These are phyloP conservation scores for Margaritispora aquatica DNA, from an alignment of 495 filamentous ascomycete species.

Conservation along the genomic window DNA sequence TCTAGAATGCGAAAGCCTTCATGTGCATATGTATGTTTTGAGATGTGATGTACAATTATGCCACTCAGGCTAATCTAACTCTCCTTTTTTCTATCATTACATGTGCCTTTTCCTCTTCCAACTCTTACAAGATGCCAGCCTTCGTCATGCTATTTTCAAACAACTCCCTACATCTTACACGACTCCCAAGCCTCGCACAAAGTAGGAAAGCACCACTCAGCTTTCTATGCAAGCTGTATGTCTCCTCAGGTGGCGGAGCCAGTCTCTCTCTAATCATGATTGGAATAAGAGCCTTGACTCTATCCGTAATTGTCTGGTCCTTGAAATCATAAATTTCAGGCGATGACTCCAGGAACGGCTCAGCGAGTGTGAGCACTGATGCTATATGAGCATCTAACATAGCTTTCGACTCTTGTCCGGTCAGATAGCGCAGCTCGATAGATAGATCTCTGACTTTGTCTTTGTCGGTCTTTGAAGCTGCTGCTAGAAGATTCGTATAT, in stretches of 20 bases:
- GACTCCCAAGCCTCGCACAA: conserved; percentile 78
- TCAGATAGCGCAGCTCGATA: conserved; percentile 84
- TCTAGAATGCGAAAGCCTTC: too few species aligned
- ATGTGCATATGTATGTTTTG: not conserved
- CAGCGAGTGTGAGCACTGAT: conserved; percentile 80
- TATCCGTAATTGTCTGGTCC: conserved; percentile 91
- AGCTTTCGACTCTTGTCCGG: conserved; percentile 69
- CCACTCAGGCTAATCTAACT: not conserved
- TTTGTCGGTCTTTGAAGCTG: conserved; percentile 66
- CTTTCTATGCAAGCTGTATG: conserved; percentile 93
- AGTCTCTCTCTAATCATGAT: conserved; percentile 86
- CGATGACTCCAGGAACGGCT: conserved; percentile 73
- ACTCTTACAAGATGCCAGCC: conserved; percentile 14
- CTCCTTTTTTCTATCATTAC: not conserved
- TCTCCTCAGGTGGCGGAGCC: conserved; percentile 92
- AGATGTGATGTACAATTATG: not conserved
- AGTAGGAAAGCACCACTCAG: conserved; percentile 92
- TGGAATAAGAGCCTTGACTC: conserved; percentile 80
- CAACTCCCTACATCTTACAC: conserved; percentile 73
- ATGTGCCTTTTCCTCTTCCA: not conserved
- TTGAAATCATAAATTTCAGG: conserved; percentile 86
- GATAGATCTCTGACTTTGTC: conserved; percentile 58
- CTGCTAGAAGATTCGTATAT: conserved; percentile 72
- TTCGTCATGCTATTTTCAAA: conserved; percentile 46
- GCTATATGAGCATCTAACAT: conserved; percentile 87